Percentiles rank a stretch among this genome's conserved stretches.
These are phyloP conservation scores for Lenzites betulinus DNA, from an alignment of 768 basidiomycete species.

Conservation along the genomic window DNA sequence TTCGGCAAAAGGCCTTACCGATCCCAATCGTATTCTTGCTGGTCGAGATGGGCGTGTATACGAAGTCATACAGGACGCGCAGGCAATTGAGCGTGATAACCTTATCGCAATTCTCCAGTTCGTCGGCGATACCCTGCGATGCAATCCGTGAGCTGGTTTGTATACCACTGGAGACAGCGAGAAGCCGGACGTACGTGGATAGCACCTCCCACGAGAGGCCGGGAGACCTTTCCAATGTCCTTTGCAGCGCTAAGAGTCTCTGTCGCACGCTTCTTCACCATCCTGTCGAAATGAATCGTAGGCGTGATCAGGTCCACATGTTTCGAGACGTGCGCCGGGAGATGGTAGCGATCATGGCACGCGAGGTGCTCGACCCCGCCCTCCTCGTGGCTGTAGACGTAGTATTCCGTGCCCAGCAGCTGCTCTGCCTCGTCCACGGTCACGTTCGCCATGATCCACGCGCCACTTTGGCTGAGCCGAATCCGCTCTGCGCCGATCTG, in stretches of 20 bases:
- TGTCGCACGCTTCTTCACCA: conserved; percentile 39
- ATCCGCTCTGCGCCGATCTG: conserved; percentile 39
- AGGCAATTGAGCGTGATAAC: conserved; percentile 36
- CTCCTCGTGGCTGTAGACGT: conserved; percentile 55
- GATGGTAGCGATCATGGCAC: conserved; percentile 63
- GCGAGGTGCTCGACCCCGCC: conserved; percentile 54
- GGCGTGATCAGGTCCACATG: conserved; percentile 72
- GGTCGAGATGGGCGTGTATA: conserved; percentile 27
- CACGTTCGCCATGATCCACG: conserved; percentile 45
- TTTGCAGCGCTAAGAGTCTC: conserved; percentile 9
- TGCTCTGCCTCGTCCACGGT: conserved; percentile 46
- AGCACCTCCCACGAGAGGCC: background rate
- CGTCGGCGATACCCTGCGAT: conserved; percentile 15
- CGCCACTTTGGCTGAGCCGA: conserved; percentile 41
- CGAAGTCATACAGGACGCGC: conserved; percentile 34
- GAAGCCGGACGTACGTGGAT: background rate
- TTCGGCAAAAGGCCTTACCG: no score
- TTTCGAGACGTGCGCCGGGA: conserved; percentile 56
- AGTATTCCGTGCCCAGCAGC: conserved; percentile 51
- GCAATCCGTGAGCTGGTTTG: background rate
- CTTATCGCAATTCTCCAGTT: conserved; percentile 29
- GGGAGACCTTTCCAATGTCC: conserved; percentile 5
- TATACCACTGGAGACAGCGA: no score
- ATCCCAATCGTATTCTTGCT: conserved; percentile 35
- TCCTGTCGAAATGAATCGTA: conserved; percentile 61